These are phyloP conservation scores for Whalleya microplaca DNA, from an alignment of 2,329 filamentous ascomycete genomes.

Conservation along the genomic window DNA sequence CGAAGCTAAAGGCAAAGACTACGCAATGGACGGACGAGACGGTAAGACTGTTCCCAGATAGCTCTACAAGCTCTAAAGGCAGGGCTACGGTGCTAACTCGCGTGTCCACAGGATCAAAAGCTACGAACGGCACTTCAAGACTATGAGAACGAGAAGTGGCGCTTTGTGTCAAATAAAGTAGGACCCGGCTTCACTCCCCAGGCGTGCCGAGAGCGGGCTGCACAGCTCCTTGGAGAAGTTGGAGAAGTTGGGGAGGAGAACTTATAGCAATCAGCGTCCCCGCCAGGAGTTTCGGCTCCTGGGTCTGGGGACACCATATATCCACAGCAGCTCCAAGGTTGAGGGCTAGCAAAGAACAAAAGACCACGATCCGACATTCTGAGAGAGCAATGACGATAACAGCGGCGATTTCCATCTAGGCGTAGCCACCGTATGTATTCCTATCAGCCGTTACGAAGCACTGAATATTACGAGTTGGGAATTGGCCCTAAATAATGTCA, in stretches of 20 bases:
- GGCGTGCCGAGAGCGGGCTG: conserved; percentile 81
- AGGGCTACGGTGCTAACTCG: conserved; percentile 15
- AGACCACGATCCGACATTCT: conserved; percentile 10
- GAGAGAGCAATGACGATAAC: conserved; percentile 11
- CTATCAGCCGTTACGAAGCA: conserved; percentile 5
- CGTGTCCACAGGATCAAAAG: conserved; percentile 67
- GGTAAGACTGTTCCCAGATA: conserved; percentile 58
- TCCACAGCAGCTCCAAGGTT: conserved; percentile 45
- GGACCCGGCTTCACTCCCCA: conserved; percentile 86
- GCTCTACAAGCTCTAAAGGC: conserved; percentile 4
- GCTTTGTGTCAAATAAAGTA: conserved; percentile 87
- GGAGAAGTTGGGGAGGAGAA: conserved; percentile 39
- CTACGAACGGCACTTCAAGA: conserved; percentile 77
- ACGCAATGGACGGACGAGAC: conserved; percentile 93
- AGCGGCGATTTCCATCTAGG: conserved; percentile 5
- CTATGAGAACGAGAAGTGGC: conserved; percentile 92
- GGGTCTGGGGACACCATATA: conserved; percentile 52
- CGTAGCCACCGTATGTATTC: conserved; percentile 1
- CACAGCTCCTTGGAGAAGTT: conserved; percentile 56
- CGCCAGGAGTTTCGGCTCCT: conserved; percentile 51
- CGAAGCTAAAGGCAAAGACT: conserved; percentile 91
- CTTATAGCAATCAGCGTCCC: conserved; percentile 61
- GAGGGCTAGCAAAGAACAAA: conserved; percentile 24
- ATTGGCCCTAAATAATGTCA: conserved; percentile 9
- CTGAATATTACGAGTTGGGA: conserved; percentile 2